phyloP scores from a whole-genome alignment of 495 filamentous ascomycete genomes.

The Viridothelium virens region DNA sequence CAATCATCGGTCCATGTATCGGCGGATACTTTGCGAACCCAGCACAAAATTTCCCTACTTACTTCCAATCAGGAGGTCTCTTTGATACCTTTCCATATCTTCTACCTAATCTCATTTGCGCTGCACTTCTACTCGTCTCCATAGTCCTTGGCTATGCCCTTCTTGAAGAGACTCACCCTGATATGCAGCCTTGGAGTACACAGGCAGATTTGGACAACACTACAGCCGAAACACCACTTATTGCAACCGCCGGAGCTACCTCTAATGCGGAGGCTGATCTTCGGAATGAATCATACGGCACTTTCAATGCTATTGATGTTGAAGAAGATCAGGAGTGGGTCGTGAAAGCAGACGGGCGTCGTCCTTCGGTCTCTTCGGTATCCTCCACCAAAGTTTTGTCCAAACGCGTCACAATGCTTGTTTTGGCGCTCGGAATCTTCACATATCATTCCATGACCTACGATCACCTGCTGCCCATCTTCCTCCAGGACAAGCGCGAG shows the following conservation, averaged over 20 bases:
- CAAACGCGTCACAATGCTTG: conserved; percentile 58
- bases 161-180: conserved; percentile 73
- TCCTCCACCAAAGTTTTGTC: conserved; percentile 48
- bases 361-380: conserved; percentile 30
- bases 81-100: conserved; percentile 77
- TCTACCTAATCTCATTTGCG: conserved; percentile 72
- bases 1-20: conserved; percentile 74
- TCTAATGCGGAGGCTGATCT: conserved; percentile 63
- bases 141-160: conserved; percentile 66
- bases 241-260: conserved; percentile 63
- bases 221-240: conserved; percentile 57
- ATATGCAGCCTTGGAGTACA: conserved; percentile 56
- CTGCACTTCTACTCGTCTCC: conserved; percentile 60
- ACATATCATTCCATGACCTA: conserved; percentile 86
- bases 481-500: conserved; percentile 61
- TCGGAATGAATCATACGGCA: conserved; percentile 68
- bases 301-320: conserved; percentile 53
- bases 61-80: conserved; percentile 54
- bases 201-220: conserved; percentile 46
- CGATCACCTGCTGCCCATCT: conserved; percentile 76
- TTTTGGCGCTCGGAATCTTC: conserved; percentile 69
- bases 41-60: conserved; percentile 55
- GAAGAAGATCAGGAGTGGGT: conserved; percentile 44
- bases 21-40: conserved; percentile 73
- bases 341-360: conserved; percentile 41